Conservation (phyloP, 2,329 filamentous ascomycete genomes). For the Plenodomus tracheiphilus region DNA sequence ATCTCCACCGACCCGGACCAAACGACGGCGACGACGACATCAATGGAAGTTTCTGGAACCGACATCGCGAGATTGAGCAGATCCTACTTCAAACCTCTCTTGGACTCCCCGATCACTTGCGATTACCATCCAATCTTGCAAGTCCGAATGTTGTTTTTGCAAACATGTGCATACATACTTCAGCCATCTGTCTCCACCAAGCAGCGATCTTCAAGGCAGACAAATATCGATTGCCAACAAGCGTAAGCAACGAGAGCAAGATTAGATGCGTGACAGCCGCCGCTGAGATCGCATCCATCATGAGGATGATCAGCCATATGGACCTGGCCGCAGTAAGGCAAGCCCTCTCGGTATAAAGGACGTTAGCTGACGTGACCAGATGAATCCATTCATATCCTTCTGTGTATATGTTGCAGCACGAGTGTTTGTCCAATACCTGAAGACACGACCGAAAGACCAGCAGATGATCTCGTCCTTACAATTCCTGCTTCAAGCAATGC, state of each 20-base stretch:
- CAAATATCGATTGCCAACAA: constrained; percentile 75
- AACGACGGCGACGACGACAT: constrained; percentile 85
- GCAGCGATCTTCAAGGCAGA: constrained; percentile 97
- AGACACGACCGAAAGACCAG: constrained; percentile 83
- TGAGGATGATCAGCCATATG: constrained; percentile 91
- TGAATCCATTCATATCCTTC: constrained; percentile 95
- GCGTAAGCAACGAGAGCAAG: constrained; percentile 86
- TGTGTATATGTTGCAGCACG: constrained; percentile 94
- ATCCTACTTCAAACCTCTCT: constrained; percentile 86
- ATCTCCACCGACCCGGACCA: constrained; percentile 82
- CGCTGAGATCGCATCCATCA: constrained; percentile 90
- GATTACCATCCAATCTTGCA: constrained; percentile 73
- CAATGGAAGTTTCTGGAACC: constrained; percentile 93
- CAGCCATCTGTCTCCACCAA: constrained; percentile 96
- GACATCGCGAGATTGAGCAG: constrained; percentile 86
- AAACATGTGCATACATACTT: constrained; percentile 97
- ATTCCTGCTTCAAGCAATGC: constrained; percentile 89
- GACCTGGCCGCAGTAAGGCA: constrained; percentile 76
- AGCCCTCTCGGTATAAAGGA: constrained; percentile 1
- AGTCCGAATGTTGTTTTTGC: constrained; percentile 88
- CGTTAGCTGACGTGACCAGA: constrained; percentile 56
- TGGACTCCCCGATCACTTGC: constrained; percentile 77
- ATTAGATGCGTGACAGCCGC: constrained; percentile 90
- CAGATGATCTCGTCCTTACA: constrained; percentile 80
- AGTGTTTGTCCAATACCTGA: constrained; percentile 96